Percentiles rank a stretch among this genome's conserved stretches.
Evolutionary conservation across 345 rosid genomes (phyloP).

Genomic region (Syzygium aqueum): DNA sequence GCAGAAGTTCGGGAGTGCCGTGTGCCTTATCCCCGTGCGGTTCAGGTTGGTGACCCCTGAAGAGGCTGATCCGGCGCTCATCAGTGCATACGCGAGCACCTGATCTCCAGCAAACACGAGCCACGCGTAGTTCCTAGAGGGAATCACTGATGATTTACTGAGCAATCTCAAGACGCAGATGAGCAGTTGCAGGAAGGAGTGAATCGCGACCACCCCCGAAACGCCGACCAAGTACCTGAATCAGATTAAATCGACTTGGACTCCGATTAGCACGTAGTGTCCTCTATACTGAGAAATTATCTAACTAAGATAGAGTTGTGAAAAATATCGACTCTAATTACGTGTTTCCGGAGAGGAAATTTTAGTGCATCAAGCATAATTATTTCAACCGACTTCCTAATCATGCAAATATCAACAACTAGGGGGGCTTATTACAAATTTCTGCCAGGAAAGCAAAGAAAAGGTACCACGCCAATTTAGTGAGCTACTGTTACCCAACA

Average conservation of each 20-base stretch:
- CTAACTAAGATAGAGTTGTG: not conserved
- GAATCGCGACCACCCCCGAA: constrained; percentile 40
- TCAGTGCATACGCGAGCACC: constrained; percentile 56
- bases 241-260: not conserved
- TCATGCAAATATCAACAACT: not conserved
- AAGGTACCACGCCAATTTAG: not conserved
- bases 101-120: constrained; percentile 69
- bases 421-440: not conserved
- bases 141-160: constrained; percentile 33
- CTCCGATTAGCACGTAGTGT: not conserved
- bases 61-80: constrained; percentile 78
- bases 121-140: constrained; percentile 72
- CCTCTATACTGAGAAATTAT: not conserved
- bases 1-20: constrained; percentile 80
- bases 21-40: constrained; percentile 62
- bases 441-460: not conserved
- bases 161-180: constrained; percentile 39
- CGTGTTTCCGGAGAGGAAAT: not conserved
- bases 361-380: too few relatives aligned
- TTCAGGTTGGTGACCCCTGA: constrained; percentile 76
- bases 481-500: not conserved
- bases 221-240: constrained; percentile 70
- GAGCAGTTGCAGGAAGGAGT: constrained; percentile 54
- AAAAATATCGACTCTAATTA: not conserved
- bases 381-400: not conserved